Evolutionary conservation across 345 rosid species (phyloP).

Genomic region (Litchi chinensis): DNA sequence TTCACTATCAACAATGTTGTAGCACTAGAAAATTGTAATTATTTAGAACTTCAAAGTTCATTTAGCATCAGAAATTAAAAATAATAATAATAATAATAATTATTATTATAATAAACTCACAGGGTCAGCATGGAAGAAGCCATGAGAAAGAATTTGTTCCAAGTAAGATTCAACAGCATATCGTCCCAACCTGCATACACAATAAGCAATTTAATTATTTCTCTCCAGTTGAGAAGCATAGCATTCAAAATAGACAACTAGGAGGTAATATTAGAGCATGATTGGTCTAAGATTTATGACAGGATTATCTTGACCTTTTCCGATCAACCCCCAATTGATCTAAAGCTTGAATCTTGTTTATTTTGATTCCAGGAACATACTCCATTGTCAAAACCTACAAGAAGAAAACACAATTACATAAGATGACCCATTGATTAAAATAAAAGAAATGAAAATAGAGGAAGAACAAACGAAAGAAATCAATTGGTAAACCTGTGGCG

Average conservation of each 20-base stretch:
- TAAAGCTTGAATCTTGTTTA: slow-evolving; percentile 83
- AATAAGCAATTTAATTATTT: slow-evolving; percentile 2
- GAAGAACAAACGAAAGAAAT: neutral
- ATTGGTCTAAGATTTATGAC: slow-evolving; percentile 2
- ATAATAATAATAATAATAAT: neutral
- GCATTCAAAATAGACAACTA: slow-evolving; percentile 8
- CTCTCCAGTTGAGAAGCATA: slow-evolving; percentile 11
- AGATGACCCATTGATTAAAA: neutral
- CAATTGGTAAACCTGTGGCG: slow-evolving; percentile 68
- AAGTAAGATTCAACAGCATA: slow-evolving; percentile 98
- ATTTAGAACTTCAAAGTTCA: neutral
- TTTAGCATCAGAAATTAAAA: neutral
- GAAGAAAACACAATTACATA: slow-evolving; percentile 8
- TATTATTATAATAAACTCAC: slow-evolving; percentile 49
- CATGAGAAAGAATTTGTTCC: slow-evolving; percentile 98
- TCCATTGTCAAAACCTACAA: slow-evolving; percentile 93
- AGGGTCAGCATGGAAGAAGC: slow-evolving; percentile 98
- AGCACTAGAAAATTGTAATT: neutral
- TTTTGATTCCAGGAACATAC: slow-evolving; percentile 99
- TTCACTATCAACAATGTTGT: neutral
- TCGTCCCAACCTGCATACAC: slow-evolving; percentile 70
- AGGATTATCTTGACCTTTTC: slow-evolving; percentile 55
- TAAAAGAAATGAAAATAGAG: neutral
- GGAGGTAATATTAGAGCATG: neutral
- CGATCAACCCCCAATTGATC: slow-evolving; percentile 96